These are phyloP conservation scores for Mycena floridula DNA, from an alignment of 768 basidiomycete species.

Conservation along the genomic window DNA sequence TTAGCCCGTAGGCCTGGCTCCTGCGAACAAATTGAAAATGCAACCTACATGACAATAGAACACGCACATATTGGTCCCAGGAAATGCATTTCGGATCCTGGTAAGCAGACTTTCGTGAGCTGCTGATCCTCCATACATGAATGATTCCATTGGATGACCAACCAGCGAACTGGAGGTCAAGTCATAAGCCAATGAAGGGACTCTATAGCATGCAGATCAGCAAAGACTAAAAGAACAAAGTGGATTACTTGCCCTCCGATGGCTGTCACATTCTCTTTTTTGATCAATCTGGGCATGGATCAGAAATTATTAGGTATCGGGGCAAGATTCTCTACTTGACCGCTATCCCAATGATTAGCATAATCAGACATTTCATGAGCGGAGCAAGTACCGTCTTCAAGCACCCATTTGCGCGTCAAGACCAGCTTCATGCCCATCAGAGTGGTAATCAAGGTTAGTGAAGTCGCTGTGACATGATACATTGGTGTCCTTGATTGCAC, in stretches of 20 bases:
- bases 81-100: conserved; percentile 40
- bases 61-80: conserved; percentile 38
- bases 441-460: too few relatives aligned
- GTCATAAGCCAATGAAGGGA: conserved; percentile 63
- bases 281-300: conserved; percentile 33
- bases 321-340: background rate
- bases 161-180: conserved; percentile 44
- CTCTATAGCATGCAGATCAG: conserved; percentile 23
- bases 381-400: conserved; percentile 40
- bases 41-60: background rate
- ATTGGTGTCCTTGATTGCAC: too few relatives aligned
- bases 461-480: too few relatives aligned
- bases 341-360: background rate
- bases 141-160: conserved; percentile 39
- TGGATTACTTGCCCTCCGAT: conserved; percentile 45
- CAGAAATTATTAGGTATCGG: too few relatives aligned
- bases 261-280: conserved; percentile 44
- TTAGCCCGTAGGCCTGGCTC: conserved; percentile 50
- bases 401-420: conserved; percentile 49
- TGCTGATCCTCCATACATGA: conserved; percentile 49
- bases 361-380: background rate
- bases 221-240: background rate
- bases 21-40: conserved; percentile 17
- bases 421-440: conserved; percentile 51
- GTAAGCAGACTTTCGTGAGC: conserved; percentile 42